Evolutionary conservation across 2,329 filamentous ascomycete species (phyloP), one percentile per base, ranked within the genome.

Genomic region (Metarhizium guizhouense): DNA sequence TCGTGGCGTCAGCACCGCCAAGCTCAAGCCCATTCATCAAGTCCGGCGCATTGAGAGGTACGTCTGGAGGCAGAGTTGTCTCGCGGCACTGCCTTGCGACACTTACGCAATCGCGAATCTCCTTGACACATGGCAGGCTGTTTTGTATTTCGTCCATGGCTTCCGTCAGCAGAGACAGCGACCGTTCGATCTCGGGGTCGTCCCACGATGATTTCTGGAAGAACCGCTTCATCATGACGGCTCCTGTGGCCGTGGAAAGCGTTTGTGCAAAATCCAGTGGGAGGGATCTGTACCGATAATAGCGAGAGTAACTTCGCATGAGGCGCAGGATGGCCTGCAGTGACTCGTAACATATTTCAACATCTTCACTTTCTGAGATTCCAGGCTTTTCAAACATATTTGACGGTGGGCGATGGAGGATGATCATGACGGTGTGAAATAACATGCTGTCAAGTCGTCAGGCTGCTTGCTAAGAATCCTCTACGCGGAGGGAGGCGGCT

Each of bases 141-240:
- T 75, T 70, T 34, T 82, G 70, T 38, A 84, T 77, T n/a, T 73
- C 70, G 38, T 77, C 70, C 58, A 82, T 77, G 40, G 76, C 75
- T 4, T 79, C 74, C 0, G 75, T 64, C n/a, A 75, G 70, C 16
- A 75, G 70, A 8, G 76, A 74, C 29, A 85, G 68, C 18, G 77
- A 74, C 32, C 69, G 70, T 0, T 79, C 73, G 32, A 84, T 77
- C 51, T 78, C 68, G 0, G 65, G 62, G 57, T 77, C 74, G 38
- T 70, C 68, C 70, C 70, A 73, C 0, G 72, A 65, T 0, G 69
- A 66, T 7, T 66, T 62, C 34, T 74, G 67, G 43, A 78, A 66
- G 55, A 72, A 72, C 1, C 74, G 67, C 53, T 73, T 72, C 73
- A 79, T 76, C 59, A 79, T 66, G 30, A 78, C 65, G 0, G 73